phyloP scores from a whole-genome alignment of 306 rosid species.

The Malus asiatica region DNA sequence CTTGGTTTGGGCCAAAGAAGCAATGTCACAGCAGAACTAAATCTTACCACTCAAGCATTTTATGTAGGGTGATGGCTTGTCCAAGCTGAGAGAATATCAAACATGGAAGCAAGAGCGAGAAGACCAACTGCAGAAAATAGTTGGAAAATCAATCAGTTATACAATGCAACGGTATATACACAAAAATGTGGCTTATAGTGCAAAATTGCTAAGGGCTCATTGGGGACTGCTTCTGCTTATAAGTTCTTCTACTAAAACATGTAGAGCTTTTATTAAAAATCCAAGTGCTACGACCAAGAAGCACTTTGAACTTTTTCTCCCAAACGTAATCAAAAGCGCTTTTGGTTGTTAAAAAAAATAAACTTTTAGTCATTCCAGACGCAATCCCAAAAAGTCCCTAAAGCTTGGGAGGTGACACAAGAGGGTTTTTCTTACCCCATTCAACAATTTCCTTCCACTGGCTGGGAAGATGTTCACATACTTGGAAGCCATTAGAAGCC shows the following conservation, averaged over 20 bases:
- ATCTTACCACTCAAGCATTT: conserved; percentile 78
- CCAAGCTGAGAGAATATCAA: conserved; percentile 92
- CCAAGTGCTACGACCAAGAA: neutral
- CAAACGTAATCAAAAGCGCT: neutral
- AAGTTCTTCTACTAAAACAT: neutral
- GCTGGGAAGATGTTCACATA: conserved; percentile 76
- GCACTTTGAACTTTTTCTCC: neutral
- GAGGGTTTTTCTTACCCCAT: conserved; percentile 53
- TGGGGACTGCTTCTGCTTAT: neutral
- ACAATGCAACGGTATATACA: neutral
- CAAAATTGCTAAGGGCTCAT: neutral
- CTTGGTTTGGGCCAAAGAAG: no score
- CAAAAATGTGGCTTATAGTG: neutral
- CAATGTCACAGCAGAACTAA: neutral
- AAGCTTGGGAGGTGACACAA: neutral
- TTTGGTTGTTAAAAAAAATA: no score
- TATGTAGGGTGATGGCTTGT: conserved; percentile 69
- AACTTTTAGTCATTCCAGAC: no score
- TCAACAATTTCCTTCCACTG: conserved; percentile 75
- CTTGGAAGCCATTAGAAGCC: conserved; percentile 95
- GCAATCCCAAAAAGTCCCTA: no score
- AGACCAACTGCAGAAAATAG: conserved; percentile 63
- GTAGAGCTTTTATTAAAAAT: neutral
- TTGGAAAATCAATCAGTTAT: conserved; percentile 11
- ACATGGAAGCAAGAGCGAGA: conserved; percentile 87